Evolutionary conservation across 495 filamentous ascomycete genomes (phyloP).

Genomic region (Aspergillus baeticus): DNA sequence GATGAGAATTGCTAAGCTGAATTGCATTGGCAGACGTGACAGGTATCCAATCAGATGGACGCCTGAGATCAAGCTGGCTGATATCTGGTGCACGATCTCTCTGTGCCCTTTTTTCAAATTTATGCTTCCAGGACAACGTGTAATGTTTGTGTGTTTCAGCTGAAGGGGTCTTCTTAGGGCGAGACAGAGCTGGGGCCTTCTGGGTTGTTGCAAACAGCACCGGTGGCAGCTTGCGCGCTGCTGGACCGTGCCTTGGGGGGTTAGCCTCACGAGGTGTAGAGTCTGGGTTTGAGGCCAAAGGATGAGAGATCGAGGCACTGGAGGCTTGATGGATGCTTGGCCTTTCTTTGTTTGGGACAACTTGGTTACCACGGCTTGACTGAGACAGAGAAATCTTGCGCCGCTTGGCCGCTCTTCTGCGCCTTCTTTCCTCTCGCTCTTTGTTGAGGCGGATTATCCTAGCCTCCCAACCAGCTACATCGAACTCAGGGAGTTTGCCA

Average conservation of each 20-base stretch:
- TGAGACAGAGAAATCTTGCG: slow-evolving; percentile 29
- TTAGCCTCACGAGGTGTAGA: neutral
- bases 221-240: slow-evolving; percentile 1
- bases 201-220: slow-evolving; percentile 14
- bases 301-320: neutral
- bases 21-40: slow-evolving; percentile 5
- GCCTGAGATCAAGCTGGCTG: slow-evolving; percentile 36
- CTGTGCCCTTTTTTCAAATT: slow-evolving; percentile 39
- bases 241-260: neutral
- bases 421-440: slow-evolving; percentile 41
- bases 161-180: slow-evolving; percentile 10
- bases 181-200: neutral
- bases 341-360: neutral
- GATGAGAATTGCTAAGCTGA: neutral
- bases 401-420: slow-evolving; percentile 47
- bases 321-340: neutral
- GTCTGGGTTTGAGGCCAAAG: neutral
- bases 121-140: slow-evolving; percentile 20
- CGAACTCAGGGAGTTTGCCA: slow-evolving; percentile 44
- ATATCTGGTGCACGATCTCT: slow-evolving; percentile 46
- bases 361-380: neutral
- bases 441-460: slow-evolving; percentile 21
- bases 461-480: slow-evolving; percentile 46
- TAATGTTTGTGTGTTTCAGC: slow-evolving; percentile 13
- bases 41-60: slow-evolving; percentile 32